Percentiles rank a stretch among this genome's conserved stretches.
Evolutionary conservation across 306 rosid species (phyloP).

Genomic region (Coriaria nepalensis): DNA sequence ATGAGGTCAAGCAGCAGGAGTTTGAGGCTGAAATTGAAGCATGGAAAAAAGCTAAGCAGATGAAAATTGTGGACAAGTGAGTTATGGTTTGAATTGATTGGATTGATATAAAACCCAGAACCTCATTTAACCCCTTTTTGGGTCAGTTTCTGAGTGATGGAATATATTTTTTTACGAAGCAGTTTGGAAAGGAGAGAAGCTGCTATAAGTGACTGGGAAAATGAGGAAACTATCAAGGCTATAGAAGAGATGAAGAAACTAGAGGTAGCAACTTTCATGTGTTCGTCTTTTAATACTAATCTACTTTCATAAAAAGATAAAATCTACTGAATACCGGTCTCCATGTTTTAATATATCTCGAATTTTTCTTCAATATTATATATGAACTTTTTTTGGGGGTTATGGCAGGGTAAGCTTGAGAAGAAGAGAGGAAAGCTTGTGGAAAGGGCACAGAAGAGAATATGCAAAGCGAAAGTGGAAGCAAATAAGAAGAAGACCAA

Average conservation of each 20-base stretch:
- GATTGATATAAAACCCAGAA: no score
- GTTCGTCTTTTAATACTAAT: no score
- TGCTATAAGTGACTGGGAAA: slow-evolving; percentile 48
- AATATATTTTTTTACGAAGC: no score
- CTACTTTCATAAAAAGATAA: no score
- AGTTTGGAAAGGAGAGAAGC: slow-evolving; percentile 48
- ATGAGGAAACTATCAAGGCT: slow-evolving; percentile 29
- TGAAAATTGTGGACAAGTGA: slow-evolving; percentile 36
- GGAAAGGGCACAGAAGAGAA: slow-evolving; percentile 24
- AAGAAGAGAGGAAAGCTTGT: slow-evolving; percentile 28
- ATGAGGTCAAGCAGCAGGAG: slow-evolving; percentile 33
- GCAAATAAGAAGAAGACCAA: slow-evolving; percentile 39
- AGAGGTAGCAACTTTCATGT: slow-evolving; percentile 53
- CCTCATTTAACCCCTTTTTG: no score
- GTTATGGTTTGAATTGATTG: no score
- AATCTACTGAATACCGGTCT: no score
- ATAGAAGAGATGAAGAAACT: slow-evolving; percentile 42
- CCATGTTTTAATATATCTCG: no score
- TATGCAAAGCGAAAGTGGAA: slow-evolving; percentile 31
- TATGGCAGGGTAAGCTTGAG: slow-evolving; percentile 44
- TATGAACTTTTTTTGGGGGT: no score
- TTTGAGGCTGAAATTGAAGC: slow-evolving; percentile 33
- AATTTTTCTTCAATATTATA: no score
- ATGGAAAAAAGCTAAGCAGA: slow-evolving; percentile 32
- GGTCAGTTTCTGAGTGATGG: no score